A percentile compares a stretch with the other conserved stretches of the same genome.
Evolutionary conservation across 768 basidiomycete species (phyloP).

Genomic region (Favolaschia claudopus): DNA sequence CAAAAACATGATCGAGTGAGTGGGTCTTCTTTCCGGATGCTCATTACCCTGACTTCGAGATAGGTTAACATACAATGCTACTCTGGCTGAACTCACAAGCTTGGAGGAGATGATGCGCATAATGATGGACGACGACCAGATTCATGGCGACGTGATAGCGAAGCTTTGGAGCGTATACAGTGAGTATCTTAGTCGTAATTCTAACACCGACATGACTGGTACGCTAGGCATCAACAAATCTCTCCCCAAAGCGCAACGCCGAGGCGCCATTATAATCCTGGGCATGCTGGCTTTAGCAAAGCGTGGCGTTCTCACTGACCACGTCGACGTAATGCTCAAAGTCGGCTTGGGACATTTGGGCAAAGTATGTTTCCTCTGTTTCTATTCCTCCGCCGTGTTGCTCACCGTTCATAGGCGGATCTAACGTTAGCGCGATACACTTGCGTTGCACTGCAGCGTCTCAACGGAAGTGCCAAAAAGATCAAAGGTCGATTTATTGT

Average conservation of each 20-base stretch:
- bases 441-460: conserved; percentile 89
- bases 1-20: conserved; percentile 96
- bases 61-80: conserved; percentile 91
- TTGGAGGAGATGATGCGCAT: conserved; percentile 96
- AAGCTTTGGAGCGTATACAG: conserved; percentile 98
- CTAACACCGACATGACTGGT: not conserved
- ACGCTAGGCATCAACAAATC: conserved; percentile 71
- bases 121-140: conserved; percentile 90
- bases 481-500: conserved; percentile 76
- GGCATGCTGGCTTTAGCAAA: conserved; percentile 95
- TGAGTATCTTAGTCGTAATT: conserved; percentile 46
- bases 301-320: conserved; percentile 75
- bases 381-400: not conserved
- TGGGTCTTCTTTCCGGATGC: conserved; percentile 10
- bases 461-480: conserved; percentile 96
- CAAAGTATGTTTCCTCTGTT: conserved; percentile 58
- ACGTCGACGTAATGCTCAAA: conserved; percentile 83
- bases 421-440: conserved; percentile 92
- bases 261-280: conserved; percentile 95
- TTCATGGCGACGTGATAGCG: conserved; percentile 84
- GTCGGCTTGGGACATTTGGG: conserved; percentile 87
- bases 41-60: not conserved
- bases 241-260: conserved; percentile 85
- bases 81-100: conserved; percentile 93
- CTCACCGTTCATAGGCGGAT: conserved; percentile 64